Percentiles rank a stretch among this genome's conserved stretches.
Conservation (phyloP, 441 rosid genomes). For the Populus hybrid region DNA sequence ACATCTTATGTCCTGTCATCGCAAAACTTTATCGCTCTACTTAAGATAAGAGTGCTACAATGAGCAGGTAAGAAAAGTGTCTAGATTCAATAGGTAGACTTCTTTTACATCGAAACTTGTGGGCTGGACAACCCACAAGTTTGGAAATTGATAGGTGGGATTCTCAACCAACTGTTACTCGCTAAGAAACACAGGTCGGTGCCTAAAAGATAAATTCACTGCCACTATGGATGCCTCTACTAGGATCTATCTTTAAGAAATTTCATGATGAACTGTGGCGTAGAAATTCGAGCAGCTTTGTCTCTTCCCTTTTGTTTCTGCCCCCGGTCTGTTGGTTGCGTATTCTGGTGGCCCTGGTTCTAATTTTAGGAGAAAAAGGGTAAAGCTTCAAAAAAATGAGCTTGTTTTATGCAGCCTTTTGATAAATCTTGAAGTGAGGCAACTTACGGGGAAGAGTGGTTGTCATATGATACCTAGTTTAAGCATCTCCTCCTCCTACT, state of each 20-base stretch:
- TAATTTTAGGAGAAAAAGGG: neutral
- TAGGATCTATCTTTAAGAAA: neutral
- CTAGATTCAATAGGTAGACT: neutral
- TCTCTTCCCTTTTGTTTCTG: neutral
- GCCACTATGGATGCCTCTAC: too few relatives aligned
- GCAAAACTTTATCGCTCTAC: too few relatives aligned
- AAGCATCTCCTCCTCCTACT: neutral
- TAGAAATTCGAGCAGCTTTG: neutral
- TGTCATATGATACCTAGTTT: too few relatives aligned
- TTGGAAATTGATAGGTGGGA: neutral
- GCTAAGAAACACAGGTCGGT: conserved; percentile 9
- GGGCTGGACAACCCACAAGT: conserved; percentile 19
- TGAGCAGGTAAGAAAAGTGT: neutral
- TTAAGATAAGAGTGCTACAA: neutral
- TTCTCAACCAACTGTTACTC: neutral
- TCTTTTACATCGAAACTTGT: neutral
- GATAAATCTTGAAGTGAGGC: too few relatives aligned
- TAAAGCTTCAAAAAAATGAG: neutral
- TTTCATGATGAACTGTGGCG: neutral
- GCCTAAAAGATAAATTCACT: neutral
- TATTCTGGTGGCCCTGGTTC: neutral
- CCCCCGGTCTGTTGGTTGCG: neutral
- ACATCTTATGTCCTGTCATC: too few relatives aligned
- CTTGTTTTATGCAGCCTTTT: too few relatives aligned
- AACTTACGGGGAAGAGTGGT: too few relatives aligned